phyloP scores from a whole-genome alignment of 805 yeast genomes.

The Aciculoconidium aculeatum region DNA sequence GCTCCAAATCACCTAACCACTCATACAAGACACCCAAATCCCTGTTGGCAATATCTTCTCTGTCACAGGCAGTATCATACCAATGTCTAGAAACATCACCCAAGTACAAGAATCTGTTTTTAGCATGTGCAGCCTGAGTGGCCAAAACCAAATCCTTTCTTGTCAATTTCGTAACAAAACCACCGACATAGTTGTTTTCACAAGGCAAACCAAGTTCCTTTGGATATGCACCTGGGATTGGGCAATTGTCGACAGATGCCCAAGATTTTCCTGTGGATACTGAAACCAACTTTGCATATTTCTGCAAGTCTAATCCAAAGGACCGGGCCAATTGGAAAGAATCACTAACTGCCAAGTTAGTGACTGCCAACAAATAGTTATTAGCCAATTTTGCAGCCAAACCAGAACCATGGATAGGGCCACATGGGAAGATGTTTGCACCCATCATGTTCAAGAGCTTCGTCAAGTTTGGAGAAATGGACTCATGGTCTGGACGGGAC shows the following conservation, averaged over 20 bases:
- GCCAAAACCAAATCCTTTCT: conserved; percentile 41
- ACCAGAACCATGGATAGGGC: conserved; percentile 43
- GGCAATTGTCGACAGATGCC: conserved; percentile 51
- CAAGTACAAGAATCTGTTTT: conserved; percentile 29
- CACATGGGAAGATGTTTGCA: conserved; percentile 43
- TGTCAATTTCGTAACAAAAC: conserved; percentile 43
- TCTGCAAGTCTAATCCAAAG: conserved; percentile 41
- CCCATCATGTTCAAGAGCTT: conserved; percentile 40
- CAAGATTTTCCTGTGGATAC: conserved; percentile 50
- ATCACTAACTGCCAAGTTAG: conserved; percentile 50
- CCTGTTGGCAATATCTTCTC: conserved; percentile 32
- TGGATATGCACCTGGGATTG: conserved; percentile 43
- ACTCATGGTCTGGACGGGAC: conserved; percentile 27
- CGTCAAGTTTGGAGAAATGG: conserved; percentile 26
- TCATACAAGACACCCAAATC: conserved; percentile 39
- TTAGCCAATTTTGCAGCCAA: conserved; percentile 51
- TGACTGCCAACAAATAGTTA: conserved; percentile 47
- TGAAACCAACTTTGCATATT: conserved; percentile 44
- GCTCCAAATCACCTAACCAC: conserved; percentile 35
- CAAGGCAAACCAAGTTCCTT: conserved; percentile 37
- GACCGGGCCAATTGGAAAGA: conserved; percentile 48
- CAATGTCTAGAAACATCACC: conserved; percentile 35
- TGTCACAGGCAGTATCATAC: conserved; percentile 40
- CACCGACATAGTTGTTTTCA: conserved; percentile 41
- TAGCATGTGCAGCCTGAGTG: conserved; percentile 29